These are phyloP conservation scores for Acrocalymma vagum DNA, from an alignment of 2,329 filamentous ascomycete genomes.

Conservation along the genomic window DNA sequence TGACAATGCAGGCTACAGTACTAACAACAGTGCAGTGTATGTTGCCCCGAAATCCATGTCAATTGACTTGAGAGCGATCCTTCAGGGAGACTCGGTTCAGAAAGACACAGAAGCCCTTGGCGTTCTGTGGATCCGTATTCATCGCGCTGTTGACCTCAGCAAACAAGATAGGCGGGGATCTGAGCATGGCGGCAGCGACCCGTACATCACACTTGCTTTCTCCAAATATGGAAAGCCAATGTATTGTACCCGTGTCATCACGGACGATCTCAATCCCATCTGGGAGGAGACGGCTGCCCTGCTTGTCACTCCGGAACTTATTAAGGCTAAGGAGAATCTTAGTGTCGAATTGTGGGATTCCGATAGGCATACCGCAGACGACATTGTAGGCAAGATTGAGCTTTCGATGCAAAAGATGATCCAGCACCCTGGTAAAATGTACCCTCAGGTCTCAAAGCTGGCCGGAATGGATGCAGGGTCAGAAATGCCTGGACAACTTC, in stretches of 20 bases:
- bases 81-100: slow-evolving; percentile 89
- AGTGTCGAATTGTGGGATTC: slow-evolving; percentile 97
- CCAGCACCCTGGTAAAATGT: slow-evolving; percentile 92
- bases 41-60: slow-evolving; percentile 95
- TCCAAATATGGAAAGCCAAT: slow-evolving; percentile 98
- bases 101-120: slow-evolving; percentile 89
- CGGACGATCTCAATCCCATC: slow-evolving; percentile 90
- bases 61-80: slow-evolving; percentile 87
- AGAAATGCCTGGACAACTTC: slow-evolving; percentile 89
- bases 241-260: slow-evolving; percentile 96
- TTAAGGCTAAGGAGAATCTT: slow-evolving; percentile 92
- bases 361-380: slow-evolving; percentile 89
- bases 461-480: slow-evolving; percentile 83
- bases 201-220: slow-evolving; percentile 93
- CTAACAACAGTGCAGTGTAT: slow-evolving; percentile 68
- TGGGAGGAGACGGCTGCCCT: slow-evolving; percentile 90
- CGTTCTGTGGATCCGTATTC: slow-evolving; percentile 90
- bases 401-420: slow-evolving; percentile 95
- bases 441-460: slow-evolving; percentile 84
- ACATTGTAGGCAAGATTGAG: slow-evolving; percentile 94
- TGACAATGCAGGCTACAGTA: neutral
- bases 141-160: slow-evolving; percentile 85
- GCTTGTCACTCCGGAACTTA: slow-evolving; percentile 85
- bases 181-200: slow-evolving; percentile 87
- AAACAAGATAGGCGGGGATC: slow-evolving; percentile 89